Evolutionary conservation across 2,329 filamentous ascomycete genomes (phyloP), one percentile per base, ranked within the genome.

Genomic region (Akanthomyces uredinophilus): DNA sequence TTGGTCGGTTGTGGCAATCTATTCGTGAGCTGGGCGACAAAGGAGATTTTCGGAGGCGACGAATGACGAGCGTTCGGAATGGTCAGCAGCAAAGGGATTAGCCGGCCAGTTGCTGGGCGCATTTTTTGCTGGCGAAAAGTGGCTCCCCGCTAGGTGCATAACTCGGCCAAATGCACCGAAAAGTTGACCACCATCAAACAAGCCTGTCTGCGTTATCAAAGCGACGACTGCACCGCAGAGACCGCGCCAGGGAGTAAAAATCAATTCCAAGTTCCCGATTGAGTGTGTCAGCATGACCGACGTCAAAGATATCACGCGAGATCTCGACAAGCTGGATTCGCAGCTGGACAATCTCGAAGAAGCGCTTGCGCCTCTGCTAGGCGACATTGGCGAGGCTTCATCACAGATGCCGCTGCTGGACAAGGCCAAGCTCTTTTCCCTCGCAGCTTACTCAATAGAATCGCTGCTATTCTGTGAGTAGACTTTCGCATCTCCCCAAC

Each of bases 401-500:
- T 87, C 86, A 61, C 92, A 92, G 71, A 81, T 98, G 32, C 93
- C 94, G 1, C 82, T 98, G n/a, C 82, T 99, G 64, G 94, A 98
- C 79, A 93, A 92, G 78, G 92, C 95, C 8, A 97, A 98, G 77
- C 86, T 97, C 64, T 92, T 96, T 72, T 88, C 95, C n/a, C 81
- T 96, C 22, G 82, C 88, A 57, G 89, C 92, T 20, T 99, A 98
- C 74, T 85, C 93, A 0, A 88, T 99, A 65, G 94, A 98, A 71
- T 96, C 93, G 0, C 79, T 96, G 11, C 78, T 99, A 8, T 98
- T 96, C 75, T 90, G 90, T 92, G 76, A 65, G 85, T 71, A 22
- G n/a, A 46, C 58, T 49, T 35, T 22, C 18, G 50, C 22, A n/a
- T 8, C 24, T n/a, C 16, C 8, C 39, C 14, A 1, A 24, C 4